Evolutionary conservation across 2,329 filamentous ascomycete species (phyloP).

Genomic region (Chrysoporthe cubensis): DNA sequence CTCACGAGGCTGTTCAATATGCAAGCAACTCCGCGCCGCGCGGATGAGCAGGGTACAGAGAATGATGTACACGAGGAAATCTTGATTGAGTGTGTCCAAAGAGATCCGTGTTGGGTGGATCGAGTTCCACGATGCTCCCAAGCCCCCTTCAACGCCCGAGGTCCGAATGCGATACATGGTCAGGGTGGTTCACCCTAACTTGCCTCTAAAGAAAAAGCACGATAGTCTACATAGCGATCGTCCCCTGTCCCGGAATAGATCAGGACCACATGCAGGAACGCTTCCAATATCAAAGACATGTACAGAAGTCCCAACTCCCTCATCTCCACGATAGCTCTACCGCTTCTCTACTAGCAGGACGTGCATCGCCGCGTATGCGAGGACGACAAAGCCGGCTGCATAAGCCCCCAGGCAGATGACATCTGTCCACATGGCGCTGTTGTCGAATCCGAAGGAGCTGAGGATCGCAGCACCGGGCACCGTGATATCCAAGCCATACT

Average conservation of each 20-base stretch:
- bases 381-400: slow-evolving; percentile 78
- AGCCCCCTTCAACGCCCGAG: slow-evolving; percentile 30
- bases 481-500: slow-evolving; percentile 95
- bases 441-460: slow-evolving; percentile 93
- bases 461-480: slow-evolving; percentile 93
- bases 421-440: slow-evolving; percentile 82
- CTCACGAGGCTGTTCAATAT: neutral
- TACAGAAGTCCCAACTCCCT: slow-evolving; percentile 9
- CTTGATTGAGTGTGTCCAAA: slow-evolving; percentile 28
- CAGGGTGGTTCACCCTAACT: neutral
- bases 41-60: slow-evolving; percentile 1
- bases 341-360: slow-evolving; percentile 88
- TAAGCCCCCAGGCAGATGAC: slow-evolving; percentile 81
- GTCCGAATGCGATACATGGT: slow-evolving; percentile 28
- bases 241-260: neutral
- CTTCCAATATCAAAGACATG: slow-evolving; percentile 10
- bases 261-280: slow-evolving; percentile 11
- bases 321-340: slow-evolving; percentile 43
- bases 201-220: slow-evolving; percentile 12
- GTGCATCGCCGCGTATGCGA: slow-evolving; percentile 94
- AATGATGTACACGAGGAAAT: slow-evolving; percentile 11
- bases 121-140: slow-evolving; percentile 25
- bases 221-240: slow-evolving; percentile 22
- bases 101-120: slow-evolving; percentile 29
- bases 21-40: neutral